These are phyloP conservation scores for Trametes punicea DNA, from an alignment of 768 basidiomycete genomes.

Conservation along the genomic window DNA sequence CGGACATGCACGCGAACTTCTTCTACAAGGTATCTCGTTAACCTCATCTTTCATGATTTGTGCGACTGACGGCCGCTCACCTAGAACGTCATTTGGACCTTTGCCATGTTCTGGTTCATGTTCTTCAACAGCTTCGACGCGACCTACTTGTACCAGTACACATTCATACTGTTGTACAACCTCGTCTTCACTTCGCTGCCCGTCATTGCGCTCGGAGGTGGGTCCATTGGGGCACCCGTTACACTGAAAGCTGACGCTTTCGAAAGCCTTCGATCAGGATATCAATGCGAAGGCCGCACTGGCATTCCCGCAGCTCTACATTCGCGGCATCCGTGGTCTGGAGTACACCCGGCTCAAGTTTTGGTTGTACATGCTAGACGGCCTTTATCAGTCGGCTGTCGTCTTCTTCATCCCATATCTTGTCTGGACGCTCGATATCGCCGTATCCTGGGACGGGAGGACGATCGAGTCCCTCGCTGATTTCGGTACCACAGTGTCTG, in stretches of 20 bases:
- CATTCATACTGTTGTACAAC: slow-evolving; percentile 90
- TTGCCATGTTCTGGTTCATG: slow-evolving; percentile 92
- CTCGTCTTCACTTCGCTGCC: slow-evolving; percentile 92
- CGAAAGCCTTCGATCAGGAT: slow-evolving; percentile 89
- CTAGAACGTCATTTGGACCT: slow-evolving; percentile 89
- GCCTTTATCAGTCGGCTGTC: slow-evolving; percentile 86
- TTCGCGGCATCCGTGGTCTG: slow-evolving; percentile 88
- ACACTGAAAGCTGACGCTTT: neutral
- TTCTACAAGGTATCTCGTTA: slow-evolving; percentile 92
- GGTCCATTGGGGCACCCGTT: slow-evolving; percentile 19
- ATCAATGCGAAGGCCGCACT: slow-evolving; percentile 85
- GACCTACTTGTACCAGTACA: slow-evolving; percentile 93
- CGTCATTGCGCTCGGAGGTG: slow-evolving; percentile 86
- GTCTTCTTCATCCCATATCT: slow-evolving; percentile 85
- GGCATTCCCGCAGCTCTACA: slow-evolving; percentile 93
- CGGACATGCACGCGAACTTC: slow-evolving; percentile 97
- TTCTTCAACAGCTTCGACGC: slow-evolving; percentile 94
- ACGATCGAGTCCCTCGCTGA: slow-evolving; percentile 79
- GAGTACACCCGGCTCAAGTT: slow-evolving; percentile 92
- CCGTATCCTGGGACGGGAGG: slow-evolving; percentile 74
- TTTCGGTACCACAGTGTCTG: slow-evolving; percentile 89
- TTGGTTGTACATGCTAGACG: slow-evolving; percentile 94
- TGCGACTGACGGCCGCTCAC: neutral
- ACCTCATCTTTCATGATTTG: neutral
- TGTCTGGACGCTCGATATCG: slow-evolving; percentile 61